Base-by-base conservation (phyloP, 371 early-diverging fungal species). In the Coemansia sp. region DNA sequence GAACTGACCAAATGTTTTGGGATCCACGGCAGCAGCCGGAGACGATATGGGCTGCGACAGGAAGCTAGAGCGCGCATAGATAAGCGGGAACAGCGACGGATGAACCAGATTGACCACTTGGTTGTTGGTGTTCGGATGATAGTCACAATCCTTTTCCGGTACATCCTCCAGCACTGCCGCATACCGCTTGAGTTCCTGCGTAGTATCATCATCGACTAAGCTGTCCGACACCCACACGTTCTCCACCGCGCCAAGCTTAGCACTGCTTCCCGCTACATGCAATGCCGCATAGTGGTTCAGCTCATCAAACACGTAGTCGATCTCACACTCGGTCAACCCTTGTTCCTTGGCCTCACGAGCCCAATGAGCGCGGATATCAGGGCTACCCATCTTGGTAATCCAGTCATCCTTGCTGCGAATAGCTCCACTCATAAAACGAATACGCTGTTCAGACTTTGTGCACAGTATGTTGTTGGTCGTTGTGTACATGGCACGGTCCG, bases 91-190 rank as follows among this genome's bases (percentile, higher is more conserved):
- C 22, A 85, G 64, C n/a, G 88, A 87, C 13, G 88, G 88, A 55
- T 88, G 86, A 3, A 88, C 82, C 4, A 88, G 70, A 50, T 88
- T 86, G 13, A 86, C 76, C 21, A 85, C 87, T 58, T 84, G 80
- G 11, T 80, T 63, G 65, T 85, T 74, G 24, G 83, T 79, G 0
- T 82, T 80, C 1, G 82, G 82, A 67, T 87, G 86, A 80, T 82
- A 86, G 63, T 85, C 85, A 69, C 76, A 64, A 21, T 52, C 48
- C 8, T 54, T 47, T 4, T 75, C 81, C 0, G 83, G 76, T 8
- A 78, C 68, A 18, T 78, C 61, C 24, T 69, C 78, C 29, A 84
- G 67, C 7, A 72, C 77, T 0, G 63, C 58, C 8, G 76, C 79
- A 39, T 71, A 61, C 6, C 42, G 56, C 45, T 73, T 26, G 10